Evolutionary conservation across 495 filamentous ascomycete species (phyloP).

Genomic region (Xylaria nigripes): DNA sequence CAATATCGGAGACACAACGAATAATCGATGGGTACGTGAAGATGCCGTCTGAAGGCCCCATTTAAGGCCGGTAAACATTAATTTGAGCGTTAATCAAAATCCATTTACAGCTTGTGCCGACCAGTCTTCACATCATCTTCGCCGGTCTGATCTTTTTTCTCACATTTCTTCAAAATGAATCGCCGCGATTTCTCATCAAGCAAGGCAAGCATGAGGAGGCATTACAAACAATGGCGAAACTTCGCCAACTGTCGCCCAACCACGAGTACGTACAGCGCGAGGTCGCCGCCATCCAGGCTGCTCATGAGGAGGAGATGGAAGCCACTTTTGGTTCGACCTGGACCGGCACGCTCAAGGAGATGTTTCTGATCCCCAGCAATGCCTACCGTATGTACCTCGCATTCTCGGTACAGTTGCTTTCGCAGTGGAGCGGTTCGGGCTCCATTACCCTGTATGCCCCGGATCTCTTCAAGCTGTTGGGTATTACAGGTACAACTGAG

Average conservation of each 20-base stretch:
- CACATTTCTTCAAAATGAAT: constrained; percentile 56
- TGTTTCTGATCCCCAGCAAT: constrained; percentile 52
- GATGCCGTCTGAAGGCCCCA: neutral
- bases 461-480: constrained; percentile 57
- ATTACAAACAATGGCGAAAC: constrained; percentile 35
- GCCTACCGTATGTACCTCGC: constrained; percentile 56
- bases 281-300: constrained; percentile 40
- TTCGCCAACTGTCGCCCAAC: constrained; percentile 42
- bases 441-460: constrained; percentile 61
- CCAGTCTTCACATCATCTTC: constrained; percentile 64
- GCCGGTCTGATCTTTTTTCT: constrained; percentile 57
- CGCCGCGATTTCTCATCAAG: constrained; percentile 51
- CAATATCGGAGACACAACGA: constrained; percentile 47
- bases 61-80: neutral
- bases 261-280: constrained; percentile 44
- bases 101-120: constrained; percentile 45
- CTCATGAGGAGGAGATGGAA: constrained; percentile 46
- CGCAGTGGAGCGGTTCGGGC: constrained; percentile 63
- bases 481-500: constrained; percentile 52
- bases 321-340: constrained; percentile 49
- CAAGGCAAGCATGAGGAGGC: constrained; percentile 40
- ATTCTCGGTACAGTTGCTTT: constrained; percentile 51
- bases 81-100: neutral
- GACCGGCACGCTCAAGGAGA: constrained; percentile 50
- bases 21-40: constrained; percentile 48